Base-by-base conservation (phyloP, 176 grass and related monocot genomes). In the Aegilops bicornis region DNA sequence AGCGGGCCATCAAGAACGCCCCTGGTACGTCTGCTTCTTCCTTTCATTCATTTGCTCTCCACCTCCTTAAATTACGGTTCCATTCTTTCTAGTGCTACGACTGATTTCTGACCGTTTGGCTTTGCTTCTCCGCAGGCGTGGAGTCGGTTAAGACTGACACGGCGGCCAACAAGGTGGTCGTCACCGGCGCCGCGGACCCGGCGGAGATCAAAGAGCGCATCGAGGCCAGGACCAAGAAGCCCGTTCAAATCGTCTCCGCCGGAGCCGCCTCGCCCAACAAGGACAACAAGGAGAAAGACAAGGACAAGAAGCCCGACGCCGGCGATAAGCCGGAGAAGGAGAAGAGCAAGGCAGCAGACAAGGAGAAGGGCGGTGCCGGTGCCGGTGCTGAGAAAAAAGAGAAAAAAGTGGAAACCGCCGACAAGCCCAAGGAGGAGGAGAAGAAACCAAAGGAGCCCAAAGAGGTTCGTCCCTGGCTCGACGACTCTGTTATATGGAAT, bases 211-310 rank as follows among this genome's bases (percentile, higher is more conserved):
- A 95, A 77, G 86, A 95, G 48, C 86, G 89, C 52, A 76, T 95
- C 64, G 93, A 95, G 83, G 45, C 88, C 8, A 71, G 82, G 73
- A 78, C 84, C 36, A 88, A 88, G 83, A 91, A 89, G 86, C 70
- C 85, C 76, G 93, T 95, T 12, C 90, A 95, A 50, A 87, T 95
- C 81, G 75, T 95, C 24, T 95, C 88, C 65, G 90, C 93, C 66
- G 89, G 86, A 25, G 84, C 87, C 20, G 91, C 83, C 0, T 80
- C 90, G 29, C 37, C 82, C 30, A 92, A 95, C 31, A 54, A 54
- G 50, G 50, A 54, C 16, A 92, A 54, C 16, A 92, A 91, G 43
- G 75, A 77, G 0, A 88, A 90, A 14, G 87, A n/a, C 0, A 66
- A 89, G 16, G 76, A 89, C 0, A 88, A 86, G 1, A 93, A 91